Conservation (phyloP, 2,329 filamentous ascomycete genomes). For the Penicillium expansum region DNA sequence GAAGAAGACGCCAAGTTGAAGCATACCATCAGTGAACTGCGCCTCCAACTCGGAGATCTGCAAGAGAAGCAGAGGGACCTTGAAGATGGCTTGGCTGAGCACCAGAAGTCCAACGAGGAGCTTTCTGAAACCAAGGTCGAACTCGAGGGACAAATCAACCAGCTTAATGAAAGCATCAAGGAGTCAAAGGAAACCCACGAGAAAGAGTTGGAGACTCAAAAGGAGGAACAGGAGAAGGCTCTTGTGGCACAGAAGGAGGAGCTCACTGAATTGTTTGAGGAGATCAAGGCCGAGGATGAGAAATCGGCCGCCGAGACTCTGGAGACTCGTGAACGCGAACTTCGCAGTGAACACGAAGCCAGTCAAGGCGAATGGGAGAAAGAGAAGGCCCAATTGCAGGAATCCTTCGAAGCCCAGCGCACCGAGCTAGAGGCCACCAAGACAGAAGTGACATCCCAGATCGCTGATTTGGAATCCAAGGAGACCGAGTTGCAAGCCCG, state of each 20-base stretch:
- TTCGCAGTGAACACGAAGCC: constrained; percentile 40
- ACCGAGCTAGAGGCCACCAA: constrained; percentile 35
- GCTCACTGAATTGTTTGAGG: constrained; percentile 49
- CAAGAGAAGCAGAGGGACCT: constrained; percentile 55
- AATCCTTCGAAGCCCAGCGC: constrained; percentile 37
- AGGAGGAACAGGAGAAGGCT: constrained; percentile 34
- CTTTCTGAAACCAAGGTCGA: constrained; percentile 47
- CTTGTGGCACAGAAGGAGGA: constrained; percentile 46
- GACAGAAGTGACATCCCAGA: constrained; percentile 30
- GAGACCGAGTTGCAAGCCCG: constrained; percentile 32
- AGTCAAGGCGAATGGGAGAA: constrained; percentile 37
- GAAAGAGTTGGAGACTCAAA: constrained; percentile 34
- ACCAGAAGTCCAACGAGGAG: constrained; percentile 45
- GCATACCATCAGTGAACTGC: constrained; percentile 48
- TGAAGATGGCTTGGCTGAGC: constrained; percentile 46
- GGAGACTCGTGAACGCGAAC: constrained; percentile 43
- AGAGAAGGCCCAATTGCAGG: constrained; percentile 40
- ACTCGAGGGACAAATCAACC: constrained; percentile 42
- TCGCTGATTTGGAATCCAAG: constrained; percentile 36
- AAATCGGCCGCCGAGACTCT: constrained; percentile 38
- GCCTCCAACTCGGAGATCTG: constrained; percentile 49
- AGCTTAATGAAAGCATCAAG: constrained; percentile 38
- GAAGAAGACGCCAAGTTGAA: constrained; percentile 47
- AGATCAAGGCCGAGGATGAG: constrained; percentile 45
- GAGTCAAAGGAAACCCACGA: constrained; percentile 47